These are phyloP conservation scores for Canavalia ensiformis DNA, from an alignment of 306 rosid species.

Conservation along the genomic window DNA sequence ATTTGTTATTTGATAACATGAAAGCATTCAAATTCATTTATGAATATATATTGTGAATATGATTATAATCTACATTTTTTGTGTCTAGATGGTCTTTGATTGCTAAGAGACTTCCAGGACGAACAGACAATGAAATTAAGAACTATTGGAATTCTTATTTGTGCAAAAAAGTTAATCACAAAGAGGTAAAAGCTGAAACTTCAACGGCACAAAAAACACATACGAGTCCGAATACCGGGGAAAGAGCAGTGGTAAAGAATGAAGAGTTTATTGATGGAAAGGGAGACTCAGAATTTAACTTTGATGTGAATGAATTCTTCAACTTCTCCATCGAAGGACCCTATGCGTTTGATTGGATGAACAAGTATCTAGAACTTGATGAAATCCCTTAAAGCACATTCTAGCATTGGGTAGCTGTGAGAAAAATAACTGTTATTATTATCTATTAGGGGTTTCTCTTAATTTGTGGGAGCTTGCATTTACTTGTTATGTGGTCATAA, in stretches of 20 bases:
- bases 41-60: background rate
- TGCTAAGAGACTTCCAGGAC: constrained; percentile 60
- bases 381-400: background rate
- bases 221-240: too few relatives aligned
- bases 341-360: constrained; percentile 40
- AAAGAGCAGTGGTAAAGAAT: too few relatives aligned
- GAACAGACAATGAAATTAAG: constrained; percentile 63
- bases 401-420: background rate
- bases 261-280: too few relatives aligned
- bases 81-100: constrained; percentile 58
- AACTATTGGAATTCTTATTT: constrained; percentile 59
- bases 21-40: too few relatives aligned
- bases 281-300: too few relatives aligned
- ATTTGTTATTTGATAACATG: too few relatives aligned
- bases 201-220: too few relatives aligned
- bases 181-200: background rate
- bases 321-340: too few relatives aligned
- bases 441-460: background rate
- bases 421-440: background rate
- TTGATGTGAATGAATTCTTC: too few relatives aligned
- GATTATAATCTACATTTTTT: background rate
- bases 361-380: constrained; percentile 55
- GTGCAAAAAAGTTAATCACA: constrained; percentile 6
- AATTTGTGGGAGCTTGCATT: background rate
- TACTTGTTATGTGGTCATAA: background rate